phyloP scores from a whole-genome alignment of 2,329 filamentous ascomycete genomes.

The Neofusicoccum kwambonambiense region DNA sequence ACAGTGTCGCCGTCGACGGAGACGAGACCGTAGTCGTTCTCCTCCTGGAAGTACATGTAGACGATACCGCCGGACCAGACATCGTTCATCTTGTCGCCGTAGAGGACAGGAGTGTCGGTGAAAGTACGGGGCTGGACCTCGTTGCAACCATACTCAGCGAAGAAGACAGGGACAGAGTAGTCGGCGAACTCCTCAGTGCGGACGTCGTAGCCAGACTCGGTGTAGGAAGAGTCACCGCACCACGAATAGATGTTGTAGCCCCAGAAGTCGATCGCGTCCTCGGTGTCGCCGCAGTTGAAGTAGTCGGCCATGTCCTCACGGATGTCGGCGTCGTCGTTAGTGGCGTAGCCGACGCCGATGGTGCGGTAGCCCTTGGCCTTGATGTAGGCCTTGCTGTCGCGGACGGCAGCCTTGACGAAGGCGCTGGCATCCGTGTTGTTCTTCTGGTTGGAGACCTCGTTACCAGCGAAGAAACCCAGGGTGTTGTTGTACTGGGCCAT shows the following conservation, averaged over 20 bases:
- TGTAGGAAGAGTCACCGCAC: constrained; percentile 83
- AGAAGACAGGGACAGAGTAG: constrained; percentile 95
- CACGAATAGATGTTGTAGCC: constrained; percentile 99
- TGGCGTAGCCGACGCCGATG: constrained; percentile 91
- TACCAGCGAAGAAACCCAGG: constrained; percentile 97
- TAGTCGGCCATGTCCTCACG: constrained; percentile 81
- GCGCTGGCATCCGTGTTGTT: constrained; percentile 90
- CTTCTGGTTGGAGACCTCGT: constrained; percentile 89
- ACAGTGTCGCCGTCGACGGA: constrained; percentile 59
- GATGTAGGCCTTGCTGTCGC: constrained; percentile 95
- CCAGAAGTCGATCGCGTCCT: constrained; percentile 86
- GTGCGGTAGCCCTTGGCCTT: constrained; percentile 71
- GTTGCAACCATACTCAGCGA: constrained; percentile 98
- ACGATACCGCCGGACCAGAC: constrained; percentile 97
- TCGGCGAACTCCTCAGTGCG: constrained; percentile 83
- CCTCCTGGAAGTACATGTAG: constrained; percentile 97
- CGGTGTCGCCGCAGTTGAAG: constrained; percentile 79
- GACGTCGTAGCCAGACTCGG: constrained; percentile 73
- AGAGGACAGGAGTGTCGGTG: constrained; percentile 81
- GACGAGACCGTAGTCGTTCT: constrained; percentile 84
- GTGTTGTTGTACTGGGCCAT: constrained; percentile 83
- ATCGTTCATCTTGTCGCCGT: constrained; percentile 72
- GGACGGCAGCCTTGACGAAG: constrained; percentile 96
- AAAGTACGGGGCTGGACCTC: constrained; percentile 70
- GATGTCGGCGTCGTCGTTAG: constrained; percentile 85